These are phyloP conservation scores for Blastobotrys aristatus DNA, from an alignment of 1,139 yeast genomes.

Conservation along the genomic window DNA sequence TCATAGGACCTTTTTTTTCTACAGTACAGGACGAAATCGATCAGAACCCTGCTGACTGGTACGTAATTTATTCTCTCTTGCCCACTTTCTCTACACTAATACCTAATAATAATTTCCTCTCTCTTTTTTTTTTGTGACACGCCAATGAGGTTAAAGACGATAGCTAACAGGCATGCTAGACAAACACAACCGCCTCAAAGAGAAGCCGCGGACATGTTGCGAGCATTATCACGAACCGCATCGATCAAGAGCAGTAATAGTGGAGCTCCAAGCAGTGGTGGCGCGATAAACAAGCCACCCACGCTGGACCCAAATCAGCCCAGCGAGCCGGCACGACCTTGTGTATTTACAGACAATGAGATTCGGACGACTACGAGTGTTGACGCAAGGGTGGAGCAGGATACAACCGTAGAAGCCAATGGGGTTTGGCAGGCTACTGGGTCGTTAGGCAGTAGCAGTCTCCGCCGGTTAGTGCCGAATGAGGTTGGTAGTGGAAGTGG, in stretches of 20 bases:
- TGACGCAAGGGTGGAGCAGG: neutral
- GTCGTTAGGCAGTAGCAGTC: neutral
- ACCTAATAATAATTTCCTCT: neutral
- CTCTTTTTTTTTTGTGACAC: neutral
- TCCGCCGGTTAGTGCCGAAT: neutral
- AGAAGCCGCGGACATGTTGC: neutral
- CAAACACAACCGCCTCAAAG: neutral
- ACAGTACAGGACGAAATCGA: no score
- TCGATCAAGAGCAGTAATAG: no score
- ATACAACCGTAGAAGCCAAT: neutral
- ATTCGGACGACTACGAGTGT: constrained; percentile 3
- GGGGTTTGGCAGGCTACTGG: neutral
- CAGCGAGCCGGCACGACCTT: constrained; percentile 12
- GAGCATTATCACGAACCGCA: constrained; percentile 9
- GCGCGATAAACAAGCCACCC: neutral
- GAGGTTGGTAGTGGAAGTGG: neutral
- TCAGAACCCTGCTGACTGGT: constrained; percentile 8
- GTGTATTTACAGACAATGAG: constrained; percentile 9
- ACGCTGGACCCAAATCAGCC: constrained; percentile 3
- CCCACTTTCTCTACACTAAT: neutral
- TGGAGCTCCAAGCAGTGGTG: neutral
- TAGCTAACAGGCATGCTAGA: constrained; percentile 4
- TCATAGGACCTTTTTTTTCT: no score
- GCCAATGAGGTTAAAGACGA: neutral
- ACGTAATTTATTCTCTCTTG: neutral